These are phyloP conservation scores for Vicia villosa DNA, from an alignment of 306 rosid species.

Conservation along the genomic window DNA sequence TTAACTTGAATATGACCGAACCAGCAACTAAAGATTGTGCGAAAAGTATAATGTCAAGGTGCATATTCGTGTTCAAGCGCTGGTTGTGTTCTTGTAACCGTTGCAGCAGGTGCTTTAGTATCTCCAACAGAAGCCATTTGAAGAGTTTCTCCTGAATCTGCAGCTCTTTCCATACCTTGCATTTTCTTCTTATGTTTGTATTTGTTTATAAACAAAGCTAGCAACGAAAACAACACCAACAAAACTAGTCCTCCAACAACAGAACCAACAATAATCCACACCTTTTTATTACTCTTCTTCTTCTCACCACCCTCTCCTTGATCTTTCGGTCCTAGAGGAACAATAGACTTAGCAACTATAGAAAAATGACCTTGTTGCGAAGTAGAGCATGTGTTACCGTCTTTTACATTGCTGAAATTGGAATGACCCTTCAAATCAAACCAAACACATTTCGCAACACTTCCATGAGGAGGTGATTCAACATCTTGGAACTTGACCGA, in stretches of 20 bases:
- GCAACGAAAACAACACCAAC: conserved; percentile 49
- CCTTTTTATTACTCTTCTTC: conserved; percentile 49
- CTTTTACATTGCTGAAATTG: conserved; percentile 59
- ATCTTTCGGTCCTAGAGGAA: conserved; percentile 41
- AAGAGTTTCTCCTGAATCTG: conserved; percentile 89
- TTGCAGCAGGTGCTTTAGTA: conserved; percentile 89
- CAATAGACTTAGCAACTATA: conserved; percentile 59
- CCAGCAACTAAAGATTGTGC: conserved; percentile 48
- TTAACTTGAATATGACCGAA: conserved; percentile 52
- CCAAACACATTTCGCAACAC: conserved; percentile 62
- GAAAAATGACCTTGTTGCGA: conserved; percentile 84
- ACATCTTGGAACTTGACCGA: conserved; percentile 57
- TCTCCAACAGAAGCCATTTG: conserved; percentile 78
- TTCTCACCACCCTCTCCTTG: conserved; percentile 26
- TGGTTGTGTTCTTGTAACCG: conserved; percentile 87
- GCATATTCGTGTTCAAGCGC: conserved; percentile 87
- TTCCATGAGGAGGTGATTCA: conserved; percentile 51
- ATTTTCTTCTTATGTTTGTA: conserved; percentile 63
- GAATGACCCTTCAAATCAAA: conserved; percentile 56
- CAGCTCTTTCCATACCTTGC: conserved; percentile 85
- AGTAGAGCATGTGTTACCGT: conserved; percentile 57
- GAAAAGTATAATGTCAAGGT: conserved; percentile 57
- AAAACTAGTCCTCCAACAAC: conserved; percentile 74
- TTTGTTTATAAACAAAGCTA: conserved; percentile 62
- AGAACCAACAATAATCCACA: conserved; percentile 79